Base-by-base conservation (phyloP, 2,329 filamentous ascomycete species). In the Aspergillus floridensis region DNA sequence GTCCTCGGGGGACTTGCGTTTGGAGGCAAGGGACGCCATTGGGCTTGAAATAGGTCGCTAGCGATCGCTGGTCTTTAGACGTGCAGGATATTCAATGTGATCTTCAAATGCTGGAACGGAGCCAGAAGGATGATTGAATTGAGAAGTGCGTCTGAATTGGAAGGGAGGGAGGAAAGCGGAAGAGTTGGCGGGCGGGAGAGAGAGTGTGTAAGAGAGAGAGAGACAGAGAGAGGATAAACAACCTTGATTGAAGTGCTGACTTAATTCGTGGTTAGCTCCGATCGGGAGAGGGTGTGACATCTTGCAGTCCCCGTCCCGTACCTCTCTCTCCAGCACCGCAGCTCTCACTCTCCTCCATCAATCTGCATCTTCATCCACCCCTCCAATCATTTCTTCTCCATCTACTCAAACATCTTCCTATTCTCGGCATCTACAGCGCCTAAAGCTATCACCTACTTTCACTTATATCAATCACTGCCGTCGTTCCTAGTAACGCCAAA, bases 161-260 rank as follows among this genome's bases (percentile, higher is more conserved):
- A 41, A 44, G 24, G 50, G 35, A 38, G 38, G 50, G 26, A 31
- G 38, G 50, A n/a, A 22, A 51, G 26, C 49, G 56, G 50, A 58
- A 58, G 46, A 49, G 58, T 53, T 62, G 32, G 50, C 47, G 22
- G 32, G 50, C 47, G 26, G 26, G 32, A 51, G 32, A 58, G 59
- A 56, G 44, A 29, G 53, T 60, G 53, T 50, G 58, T n/a, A n/a
- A n/a, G n/a, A n/a, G n/a, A n/a, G n/a, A n/a, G n/a, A n/a, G n/a
- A n/a, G n/a, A n/a, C n/a, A 46, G 31, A 52, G 53, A 60, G 63
- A 63, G 74, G 70, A 74, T 79, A 80, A 79, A 79, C 77, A 79
- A 78, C 75, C 11, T 16, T 12, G 14, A 16, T 16, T 35, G 32
- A 35, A 29, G 26, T 63, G 66, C 63, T 66, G 66, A 67, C 65